phyloP scores from a whole-genome alignment of 2,329 filamentous ascomycete genomes.

The Penicillium sp. region DNA sequence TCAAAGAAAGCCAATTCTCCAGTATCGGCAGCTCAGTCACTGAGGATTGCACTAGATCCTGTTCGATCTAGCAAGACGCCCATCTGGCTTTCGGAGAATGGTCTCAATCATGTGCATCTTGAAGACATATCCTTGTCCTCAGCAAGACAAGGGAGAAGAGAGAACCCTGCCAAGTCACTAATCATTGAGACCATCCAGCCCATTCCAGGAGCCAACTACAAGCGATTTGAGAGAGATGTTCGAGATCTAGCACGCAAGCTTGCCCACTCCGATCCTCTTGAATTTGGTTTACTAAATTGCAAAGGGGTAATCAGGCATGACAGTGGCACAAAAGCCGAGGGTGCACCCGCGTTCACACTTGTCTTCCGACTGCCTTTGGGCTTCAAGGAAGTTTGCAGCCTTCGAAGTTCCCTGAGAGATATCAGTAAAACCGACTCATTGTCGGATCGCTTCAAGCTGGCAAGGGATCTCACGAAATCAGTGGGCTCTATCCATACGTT shows the following conservation, averaged over 20 bases:
- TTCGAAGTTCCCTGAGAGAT: not conserved
- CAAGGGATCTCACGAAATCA: not conserved
- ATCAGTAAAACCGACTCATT: not conserved
- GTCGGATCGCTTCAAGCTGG: not conserved
- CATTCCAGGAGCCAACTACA: not conserved
- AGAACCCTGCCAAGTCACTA: not conserved
- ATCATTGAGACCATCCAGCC: not conserved
- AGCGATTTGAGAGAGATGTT: not conserved
- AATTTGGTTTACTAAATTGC: not conserved
- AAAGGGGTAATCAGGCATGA: not conserved
- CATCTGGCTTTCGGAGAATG: not conserved
- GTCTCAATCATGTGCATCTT: not conserved
- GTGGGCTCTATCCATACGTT: not conserved
- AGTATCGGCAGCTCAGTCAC: not conserved
- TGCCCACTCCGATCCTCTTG: not conserved
- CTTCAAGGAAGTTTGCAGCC: not conserved
- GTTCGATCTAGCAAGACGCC: not conserved
- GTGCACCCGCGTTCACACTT: not conserved
- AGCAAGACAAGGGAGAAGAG: not conserved
- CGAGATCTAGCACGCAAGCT: not conserved
- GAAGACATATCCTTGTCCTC: not conserved
- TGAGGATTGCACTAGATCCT: not conserved
- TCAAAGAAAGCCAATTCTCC: not conserved
- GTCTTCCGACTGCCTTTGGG: not conserved
- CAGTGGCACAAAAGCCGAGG: not conserved